Base-by-base conservation (phyloP, 1,284 basidiomycete species). In the Fomitopsis palustris region DNA sequence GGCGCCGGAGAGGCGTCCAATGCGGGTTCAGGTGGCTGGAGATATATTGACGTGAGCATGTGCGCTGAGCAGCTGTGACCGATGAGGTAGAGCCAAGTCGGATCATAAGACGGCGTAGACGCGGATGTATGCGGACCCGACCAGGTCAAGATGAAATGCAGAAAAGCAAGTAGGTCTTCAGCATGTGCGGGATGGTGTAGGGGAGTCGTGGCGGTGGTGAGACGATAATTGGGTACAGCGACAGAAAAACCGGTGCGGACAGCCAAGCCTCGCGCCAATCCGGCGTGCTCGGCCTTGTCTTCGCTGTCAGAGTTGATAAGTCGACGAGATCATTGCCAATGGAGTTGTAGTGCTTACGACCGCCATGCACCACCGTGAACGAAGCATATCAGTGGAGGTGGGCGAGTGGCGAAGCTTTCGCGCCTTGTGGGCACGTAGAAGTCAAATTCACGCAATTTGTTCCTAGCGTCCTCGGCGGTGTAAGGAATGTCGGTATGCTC, bases 301-400 rank as follows among this genome's bases (percentile, higher is more conserved):
- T 88, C 89, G 53, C 89, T 91, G 69, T 33, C 39, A 33, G 38
- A 52, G 12, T 16, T 55, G 37, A 52, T 54, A 17, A 56, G 17
- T 41, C 33, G 49, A 8, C 52, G 19, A 39, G 19, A 16, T 21
- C 1, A 12, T 16, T 27, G 39, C 54, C 27, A 53, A 33, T 21
- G 43, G 55, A 27, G 42, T 12, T 17, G 37, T 23, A 51, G 25
- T 23, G 71, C 86, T 78, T 68, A 90, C 89, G 83, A 72, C 66
- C 84, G 76, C 90, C 90, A 93, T 37, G 90, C 91, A 41, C 90
- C 90, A 37, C 91, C 91, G 66, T 92, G 90, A 17, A 92, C 75
- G 65, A 57, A 87, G 65, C 59, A 85, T 69, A 49, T 74, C 72
- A 56, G 63, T 51, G 59, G 62, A 29, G 43, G 54, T 10, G 16